Percentiles rank a stretch among this genome's conserved stretches.
Evolutionary conservation across 1,284 basidiomycete genomes (phyloP).

Genomic region (Vanrija humicola): DNA sequence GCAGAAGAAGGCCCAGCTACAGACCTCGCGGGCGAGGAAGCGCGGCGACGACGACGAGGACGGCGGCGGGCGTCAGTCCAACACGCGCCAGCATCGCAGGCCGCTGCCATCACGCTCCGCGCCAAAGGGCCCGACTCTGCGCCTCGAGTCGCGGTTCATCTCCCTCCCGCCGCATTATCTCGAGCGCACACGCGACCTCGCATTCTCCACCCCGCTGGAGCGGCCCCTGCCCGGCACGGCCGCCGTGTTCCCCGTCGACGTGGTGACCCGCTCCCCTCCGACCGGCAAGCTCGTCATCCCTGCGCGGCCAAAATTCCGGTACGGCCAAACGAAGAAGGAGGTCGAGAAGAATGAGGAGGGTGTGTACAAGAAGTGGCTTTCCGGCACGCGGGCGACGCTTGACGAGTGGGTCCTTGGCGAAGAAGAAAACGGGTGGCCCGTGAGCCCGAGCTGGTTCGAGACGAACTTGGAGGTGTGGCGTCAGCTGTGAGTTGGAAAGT

Average conservation of each 20-base stretch:
- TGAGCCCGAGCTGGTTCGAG: constrained; percentile 66
- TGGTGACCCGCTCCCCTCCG: constrained; percentile 14
- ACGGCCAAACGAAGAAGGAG: constrained; percentile 75
- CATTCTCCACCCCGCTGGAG: constrained; percentile 55
- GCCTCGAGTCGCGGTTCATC: constrained; percentile 61
- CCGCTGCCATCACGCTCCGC: constrained; percentile 19
- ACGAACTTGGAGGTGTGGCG: constrained; percentile 88
- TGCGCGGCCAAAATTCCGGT: constrained; percentile 73
- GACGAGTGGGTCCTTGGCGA: constrained; percentile 54
- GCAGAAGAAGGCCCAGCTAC: constrained; percentile 63
- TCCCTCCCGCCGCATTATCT: constrained; percentile 61
- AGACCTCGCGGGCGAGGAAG: constrained; percentile 74
- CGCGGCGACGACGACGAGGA: constrained; percentile 55
- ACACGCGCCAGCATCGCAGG: constrained; percentile 41
- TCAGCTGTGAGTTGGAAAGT: constrained; percentile 60
- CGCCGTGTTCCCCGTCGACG: constrained; percentile 51
- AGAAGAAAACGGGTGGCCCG: constrained; percentile 21
- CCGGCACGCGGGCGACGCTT: constrained; percentile 58
- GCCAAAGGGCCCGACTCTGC: constrained; percentile 11
- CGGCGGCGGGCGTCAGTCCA: constrained; percentile 2
- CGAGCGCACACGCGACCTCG: constrained; percentile 59
- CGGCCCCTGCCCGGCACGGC: constrained; percentile 59
- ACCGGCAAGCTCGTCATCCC: constrained; percentile 54
- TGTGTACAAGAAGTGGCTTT: constrained; percentile 69
- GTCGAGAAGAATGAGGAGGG: constrained; percentile 83